A percentile compares a stretch with the other conserved stretches of the same genome.
Evolutionary conservation across 768 basidiomycete genomes (phyloP).

Genomic region (Rhizopogon vulgaris): DNA sequence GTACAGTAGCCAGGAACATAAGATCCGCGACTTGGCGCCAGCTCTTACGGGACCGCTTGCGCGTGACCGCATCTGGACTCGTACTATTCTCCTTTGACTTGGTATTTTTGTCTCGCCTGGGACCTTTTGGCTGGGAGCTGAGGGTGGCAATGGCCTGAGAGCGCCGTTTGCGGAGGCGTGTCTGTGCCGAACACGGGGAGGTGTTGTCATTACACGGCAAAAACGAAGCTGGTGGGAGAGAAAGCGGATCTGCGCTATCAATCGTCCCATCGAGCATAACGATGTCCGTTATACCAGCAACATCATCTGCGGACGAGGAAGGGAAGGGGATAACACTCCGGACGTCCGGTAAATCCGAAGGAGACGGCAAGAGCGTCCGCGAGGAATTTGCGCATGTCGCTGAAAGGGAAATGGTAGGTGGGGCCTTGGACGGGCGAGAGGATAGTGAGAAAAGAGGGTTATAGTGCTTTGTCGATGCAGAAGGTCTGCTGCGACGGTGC

Average conservation of each 20-base stretch:
- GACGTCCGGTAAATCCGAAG: slow-evolving; percentile 23
- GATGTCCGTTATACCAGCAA: slow-evolving; percentile 12
- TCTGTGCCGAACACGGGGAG: slow-evolving; percentile 7
- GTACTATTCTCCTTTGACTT: slow-evolving; percentile 1
- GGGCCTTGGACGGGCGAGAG: slow-evolving; percentile 24
- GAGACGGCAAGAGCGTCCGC: slow-evolving; percentile 4
- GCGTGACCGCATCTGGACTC: slow-evolving; percentile 2
- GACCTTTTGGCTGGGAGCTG: slow-evolving; percentile 10
- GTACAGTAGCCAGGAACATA: slow-evolving; percentile 30
- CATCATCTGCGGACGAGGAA: slow-evolving; percentile 14
- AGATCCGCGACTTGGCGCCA: slow-evolving; percentile 27
- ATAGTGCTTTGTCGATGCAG: slow-evolving; percentile 3
- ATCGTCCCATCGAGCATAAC: slow-evolving; percentile 24
- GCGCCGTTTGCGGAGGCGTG: slow-evolving; percentile 26
- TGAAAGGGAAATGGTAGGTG: slow-evolving; percentile 33
- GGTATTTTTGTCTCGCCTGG: not conserved
- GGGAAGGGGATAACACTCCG: slow-evolving; percentile 33
- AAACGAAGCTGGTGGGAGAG: slow-evolving; percentile 1
- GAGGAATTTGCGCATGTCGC: slow-evolving; percentile 19
- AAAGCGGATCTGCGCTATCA: not conserved
- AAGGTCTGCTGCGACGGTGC: slow-evolving; percentile 1
- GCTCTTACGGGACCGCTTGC: slow-evolving; percentile 27
- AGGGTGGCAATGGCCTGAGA: slow-evolving; percentile 26
- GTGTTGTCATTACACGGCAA: not conserved
- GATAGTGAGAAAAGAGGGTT: slow-evolving; percentile 15